A percentile compares a stretch with the other conserved stretches of the same genome.
phyloP scores from a whole-genome alignment of 2,329 filamentous ascomycete species.

The Fusarium vanettenii region DNA sequence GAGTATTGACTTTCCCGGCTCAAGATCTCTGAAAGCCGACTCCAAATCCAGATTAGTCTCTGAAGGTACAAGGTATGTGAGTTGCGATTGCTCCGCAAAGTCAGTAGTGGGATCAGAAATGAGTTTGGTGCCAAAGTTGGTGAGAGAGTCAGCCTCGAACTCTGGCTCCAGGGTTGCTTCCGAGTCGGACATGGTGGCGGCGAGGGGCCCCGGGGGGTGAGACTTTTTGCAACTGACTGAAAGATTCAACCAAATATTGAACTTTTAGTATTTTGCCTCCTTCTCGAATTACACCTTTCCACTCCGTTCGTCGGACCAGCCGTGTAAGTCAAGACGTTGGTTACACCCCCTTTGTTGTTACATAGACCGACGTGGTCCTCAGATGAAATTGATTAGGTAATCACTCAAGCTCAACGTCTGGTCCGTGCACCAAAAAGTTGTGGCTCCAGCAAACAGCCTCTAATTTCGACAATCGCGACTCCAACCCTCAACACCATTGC shows the following conservation, averaged over 20 bases:
- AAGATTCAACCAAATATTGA: background rate
- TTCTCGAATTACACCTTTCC: slow-evolving; percentile 9
- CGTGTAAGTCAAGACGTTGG: slow-evolving; percentile 38
- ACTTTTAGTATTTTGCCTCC: background rate
- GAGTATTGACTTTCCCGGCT: slow-evolving; percentile 60
- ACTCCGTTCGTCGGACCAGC: slow-evolving; percentile 25
- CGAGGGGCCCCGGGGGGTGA: background rate
- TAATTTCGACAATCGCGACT: slow-evolving; percentile 19
- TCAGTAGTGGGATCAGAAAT: slow-evolving; percentile 41
- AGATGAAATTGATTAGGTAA: slow-evolving; percentile 20
- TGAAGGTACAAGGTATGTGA: slow-evolving; percentile 71
- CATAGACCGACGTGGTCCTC: slow-evolving; percentile 33
- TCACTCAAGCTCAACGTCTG: slow-evolving; percentile 8
- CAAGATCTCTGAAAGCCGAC: slow-evolving; percentile 58
- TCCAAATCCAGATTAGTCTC: slow-evolving; percentile 67
- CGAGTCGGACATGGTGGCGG: slow-evolving; percentile 32
- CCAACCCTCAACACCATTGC: slow-evolving; percentile 14
- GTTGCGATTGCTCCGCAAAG: slow-evolving; percentile 68
- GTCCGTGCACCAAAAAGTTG: slow-evolving; percentile 43
- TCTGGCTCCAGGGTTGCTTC: slow-evolving; percentile 31
- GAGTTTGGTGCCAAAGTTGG: slow-evolving; percentile 36
- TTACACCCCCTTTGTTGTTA: slow-evolving; percentile 28
- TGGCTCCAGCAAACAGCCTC: slow-evolving; percentile 19
- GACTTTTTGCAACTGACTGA: background rate
- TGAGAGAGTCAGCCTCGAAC: slow-evolving; percentile 37